Conservation (phyloP, 116 monocot species). For the Iris pallida region DNA sequence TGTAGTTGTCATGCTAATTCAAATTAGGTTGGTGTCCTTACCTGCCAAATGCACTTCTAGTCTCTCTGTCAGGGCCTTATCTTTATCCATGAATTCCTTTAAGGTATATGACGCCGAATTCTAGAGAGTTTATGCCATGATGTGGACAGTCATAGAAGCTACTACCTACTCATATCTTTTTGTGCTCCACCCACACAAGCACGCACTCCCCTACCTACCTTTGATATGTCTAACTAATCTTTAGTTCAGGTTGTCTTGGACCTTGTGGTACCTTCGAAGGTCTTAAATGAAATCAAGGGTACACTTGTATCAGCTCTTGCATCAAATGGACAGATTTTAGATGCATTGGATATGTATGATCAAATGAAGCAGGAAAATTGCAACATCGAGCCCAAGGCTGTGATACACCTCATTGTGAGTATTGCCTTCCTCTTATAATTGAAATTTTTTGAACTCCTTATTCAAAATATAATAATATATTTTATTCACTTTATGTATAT, state of each 20-base stretch:
- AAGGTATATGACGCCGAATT: too few relatives aligned
- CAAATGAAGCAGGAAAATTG: constrained; percentile 65
- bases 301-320: constrained; percentile 70
- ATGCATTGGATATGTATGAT: constrained; percentile 69
- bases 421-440: background rate
- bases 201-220: background rate
- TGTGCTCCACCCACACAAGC: too few relatives aligned
- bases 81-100: too few relatives aligned
- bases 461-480: background rate
- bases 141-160: too few relatives aligned
- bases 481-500: background rate
- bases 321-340: constrained; percentile 59
- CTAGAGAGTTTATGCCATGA: too few relatives aligned
- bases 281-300: constrained; percentile 60
- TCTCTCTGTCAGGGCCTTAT: too few relatives aligned
- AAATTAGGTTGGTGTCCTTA: too few relatives aligned
- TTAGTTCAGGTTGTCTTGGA: constrained; percentile 54
- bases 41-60: too few relatives aligned
- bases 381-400: constrained; percentile 58
- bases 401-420: constrained; percentile 70
- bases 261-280: constrained; percentile 30
- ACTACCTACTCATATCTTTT: too few relatives aligned
- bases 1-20: too few relatives aligned
- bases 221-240: background rate
- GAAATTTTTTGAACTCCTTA: background rate